Evolutionary conservation across 208 protist genomes (phyloP), one percentile per base, ranked within the genome.

Genomic region (Acanthamoeba triangularis): DNA sequence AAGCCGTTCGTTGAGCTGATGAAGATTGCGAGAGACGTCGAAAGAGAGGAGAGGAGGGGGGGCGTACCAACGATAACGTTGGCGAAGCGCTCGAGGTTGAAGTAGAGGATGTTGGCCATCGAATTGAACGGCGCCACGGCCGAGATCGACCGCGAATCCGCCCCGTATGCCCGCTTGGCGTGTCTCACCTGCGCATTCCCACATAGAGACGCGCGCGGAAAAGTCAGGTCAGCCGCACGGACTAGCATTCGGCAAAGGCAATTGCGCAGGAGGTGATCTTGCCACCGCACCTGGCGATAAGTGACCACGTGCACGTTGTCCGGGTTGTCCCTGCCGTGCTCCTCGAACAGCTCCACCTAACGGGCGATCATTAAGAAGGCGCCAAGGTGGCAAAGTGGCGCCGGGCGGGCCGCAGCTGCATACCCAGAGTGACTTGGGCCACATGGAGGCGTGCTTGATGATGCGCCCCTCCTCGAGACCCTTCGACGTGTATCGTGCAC

Each of bases 81-180:
- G 61, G 90, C 90, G 41, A 65, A 94, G 41, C 67, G 65, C 52
- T 94, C 90, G 23, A 94, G 90, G 67, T 82, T 82, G 90, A 94
- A 82, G 35, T 94, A 94, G 35, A 93, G 63, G 35, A 93, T 93
- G 87, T 93, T 93, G 87, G 56, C 87, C 44, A 93, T 74, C 28
- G 87, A 93, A 20, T 93, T 41, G 59, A 93, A 35, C 6, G 87
- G 87, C 33, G 87, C 87, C 59, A 93, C 87, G 63, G 87, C 87
- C 35, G 56, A 65, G 35, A 93, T 93, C 16, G 87, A 65, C 23
- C 87, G 87, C 59, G 87, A 65, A 14, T 72, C 59, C 35, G 87
- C 13, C 16, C 90, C 90, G 37, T 94, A 94, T 3, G 65, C 49
- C 3, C 65, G 59, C 41, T 94, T 76, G 35, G 67, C 90, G 30